Conservation (phyloP, 352 stramenopile species). For the Globisporangium polare region DNA sequence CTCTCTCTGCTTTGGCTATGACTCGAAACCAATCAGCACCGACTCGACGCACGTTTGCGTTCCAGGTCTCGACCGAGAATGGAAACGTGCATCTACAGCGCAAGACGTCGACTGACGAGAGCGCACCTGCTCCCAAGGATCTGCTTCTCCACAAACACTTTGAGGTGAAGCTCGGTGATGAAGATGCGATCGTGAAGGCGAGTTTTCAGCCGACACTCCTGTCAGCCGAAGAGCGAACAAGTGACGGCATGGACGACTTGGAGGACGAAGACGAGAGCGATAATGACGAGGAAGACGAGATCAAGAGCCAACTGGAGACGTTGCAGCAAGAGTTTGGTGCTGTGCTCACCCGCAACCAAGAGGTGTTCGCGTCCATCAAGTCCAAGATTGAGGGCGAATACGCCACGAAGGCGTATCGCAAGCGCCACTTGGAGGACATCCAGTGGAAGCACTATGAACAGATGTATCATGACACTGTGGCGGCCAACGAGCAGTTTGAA, state of each 20-base stretch:
- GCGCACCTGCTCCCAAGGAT: slow-evolving; percentile 18
- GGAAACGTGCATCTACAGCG: slow-evolving; percentile 36
- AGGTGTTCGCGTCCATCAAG: slow-evolving; percentile 31
- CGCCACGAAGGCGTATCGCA: slow-evolving; percentile 41
- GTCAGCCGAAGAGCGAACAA: slow-evolving; percentile 32
- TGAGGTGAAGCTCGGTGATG: slow-evolving; percentile 33
- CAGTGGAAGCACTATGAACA: slow-evolving; percentile 55
- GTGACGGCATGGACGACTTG: slow-evolving; percentile 35
- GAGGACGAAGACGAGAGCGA: slow-evolving; percentile 46
- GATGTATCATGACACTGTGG: slow-evolving; percentile 60
- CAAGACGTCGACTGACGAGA: slow-evolving; percentile 11
- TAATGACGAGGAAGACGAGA: slow-evolving; percentile 36
- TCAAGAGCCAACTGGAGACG: slow-evolving; percentile 42
- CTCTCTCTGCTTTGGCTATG: neutral
- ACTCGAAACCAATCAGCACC: slow-evolving; percentile 10
- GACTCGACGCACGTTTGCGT: slow-evolving; percentile 25
- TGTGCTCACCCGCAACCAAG: slow-evolving; percentile 41
- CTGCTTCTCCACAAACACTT: slow-evolving; percentile 61
- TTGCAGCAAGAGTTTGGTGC: slow-evolving; percentile 45
- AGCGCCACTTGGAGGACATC: slow-evolving; percentile 43
- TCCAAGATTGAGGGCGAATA: slow-evolving; percentile 43
- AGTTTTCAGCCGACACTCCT: slow-evolving; percentile 34
- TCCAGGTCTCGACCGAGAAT: slow-evolving; percentile 43
- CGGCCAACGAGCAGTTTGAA: slow-evolving; percentile 40
- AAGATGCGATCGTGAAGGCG: slow-evolving; percentile 34